These are phyloP conservation scores for Fusarium illudens DNA, from an alignment of 2,329 filamentous ascomycete species.

Conservation along the genomic window DNA sequence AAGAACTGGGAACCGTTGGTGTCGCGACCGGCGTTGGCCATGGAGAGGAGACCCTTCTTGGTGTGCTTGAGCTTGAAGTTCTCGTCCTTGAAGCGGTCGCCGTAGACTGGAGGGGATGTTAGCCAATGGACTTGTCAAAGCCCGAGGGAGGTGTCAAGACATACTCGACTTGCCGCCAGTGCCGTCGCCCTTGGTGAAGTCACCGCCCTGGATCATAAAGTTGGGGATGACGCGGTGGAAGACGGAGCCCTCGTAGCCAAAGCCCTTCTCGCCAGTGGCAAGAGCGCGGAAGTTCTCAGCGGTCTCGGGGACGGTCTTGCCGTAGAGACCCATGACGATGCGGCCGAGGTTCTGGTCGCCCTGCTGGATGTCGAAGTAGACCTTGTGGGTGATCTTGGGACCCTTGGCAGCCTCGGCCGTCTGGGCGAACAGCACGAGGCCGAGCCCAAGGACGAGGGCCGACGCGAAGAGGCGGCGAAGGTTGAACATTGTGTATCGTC, in stretches of 20 bases:
- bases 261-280: slow-evolving; percentile 86
- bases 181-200: slow-evolving; percentile 84
- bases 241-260: slow-evolving; percentile 79
- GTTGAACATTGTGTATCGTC: slow-evolving; percentile 71
- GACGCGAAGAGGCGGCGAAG: slow-evolving; percentile 75
- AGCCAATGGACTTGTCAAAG: slow-evolving; percentile 25
- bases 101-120: slow-evolving; percentile 69
- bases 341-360: slow-evolving; percentile 78
- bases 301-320: slow-evolving; percentile 84
- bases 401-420: slow-evolving; percentile 80
- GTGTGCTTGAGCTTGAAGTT: slow-evolving; percentile 96
- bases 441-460: slow-evolving; percentile 78
- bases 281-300: slow-evolving; percentile 79
- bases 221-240: slow-evolving; percentile 93
- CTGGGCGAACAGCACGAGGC: slow-evolving; percentile 79
- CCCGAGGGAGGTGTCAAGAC: slow-evolving; percentile 44
- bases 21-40: slow-evolving; percentile 86
- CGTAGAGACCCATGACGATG: slow-evolving; percentile 84
- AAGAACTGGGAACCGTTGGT: slow-evolving; percentile 93
- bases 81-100: slow-evolving; percentile 84
- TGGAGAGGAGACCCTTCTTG: slow-evolving; percentile 84
- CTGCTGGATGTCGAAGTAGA: slow-evolving; percentile 85
- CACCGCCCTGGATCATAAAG: slow-evolving; percentile 93
- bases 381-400: slow-evolving; percentile 95
- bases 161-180: slow-evolving; percentile 86